These are phyloP conservation scores for Annulohypoxylon maeteangense DNA, from an alignment of 495 filamentous ascomycete species.

Conservation along the genomic window DNA sequence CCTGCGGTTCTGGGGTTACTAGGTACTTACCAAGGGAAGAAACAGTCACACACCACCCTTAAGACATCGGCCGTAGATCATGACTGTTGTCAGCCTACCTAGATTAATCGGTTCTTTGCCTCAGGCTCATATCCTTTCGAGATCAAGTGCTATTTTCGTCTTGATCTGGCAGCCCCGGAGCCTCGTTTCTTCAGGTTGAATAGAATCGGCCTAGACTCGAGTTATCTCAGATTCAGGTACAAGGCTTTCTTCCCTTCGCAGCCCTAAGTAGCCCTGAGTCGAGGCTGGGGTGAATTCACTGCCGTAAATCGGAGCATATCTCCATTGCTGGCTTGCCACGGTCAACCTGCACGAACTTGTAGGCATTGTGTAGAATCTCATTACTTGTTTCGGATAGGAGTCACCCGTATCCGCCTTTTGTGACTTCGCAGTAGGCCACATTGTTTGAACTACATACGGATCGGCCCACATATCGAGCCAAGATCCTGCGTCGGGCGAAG, in stretches of 20 bases:
- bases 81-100: conserved; percentile 31
- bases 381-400: conserved; percentile 44
- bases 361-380: conserved; percentile 13
- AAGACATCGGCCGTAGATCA: neutral
- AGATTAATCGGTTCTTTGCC: conserved; percentile 15
- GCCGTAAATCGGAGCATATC: conserved; percentile 32
- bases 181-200: conserved; percentile 24
- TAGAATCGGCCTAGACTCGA: neutral
- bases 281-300: conserved; percentile 25
- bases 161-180: conserved; percentile 23
- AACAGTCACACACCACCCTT: neutral
- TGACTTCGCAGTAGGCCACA: conserved; percentile 21
- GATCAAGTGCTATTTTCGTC: conserved; percentile 26
- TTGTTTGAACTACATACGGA: conserved; percentile 13
- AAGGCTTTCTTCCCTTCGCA: too few relatives aligned
- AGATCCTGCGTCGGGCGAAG: conserved; percentile 29
- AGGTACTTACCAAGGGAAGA: too few relatives aligned
- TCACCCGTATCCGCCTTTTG: conserved; percentile 39
- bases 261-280: conserved; percentile 5
- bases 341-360: conserved; percentile 12
- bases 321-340: conserved; percentile 24
- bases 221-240: neutral
- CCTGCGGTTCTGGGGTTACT: conserved; percentile 1
- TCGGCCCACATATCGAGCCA: conserved; percentile 20
- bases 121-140: conserved; percentile 17